phyloP scores from a whole-genome alignment of 192 early-diverging fungal genomes.

The Pilaira anomala region DNA sequence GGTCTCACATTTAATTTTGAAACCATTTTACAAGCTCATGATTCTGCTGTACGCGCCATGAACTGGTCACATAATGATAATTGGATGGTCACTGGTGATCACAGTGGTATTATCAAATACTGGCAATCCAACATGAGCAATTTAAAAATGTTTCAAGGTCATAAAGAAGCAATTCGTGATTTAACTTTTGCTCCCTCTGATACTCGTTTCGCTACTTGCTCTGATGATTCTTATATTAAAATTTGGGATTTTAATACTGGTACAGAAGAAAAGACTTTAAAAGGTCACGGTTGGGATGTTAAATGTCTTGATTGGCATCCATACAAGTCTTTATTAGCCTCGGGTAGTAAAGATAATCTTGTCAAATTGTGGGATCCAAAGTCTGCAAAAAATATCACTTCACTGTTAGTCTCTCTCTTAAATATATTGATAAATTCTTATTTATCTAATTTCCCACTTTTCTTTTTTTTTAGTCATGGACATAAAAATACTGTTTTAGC shows the following conservation, averaged over 20 bases:
- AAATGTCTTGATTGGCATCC: constrained; percentile 98
- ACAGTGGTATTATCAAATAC: constrained; percentile 92
- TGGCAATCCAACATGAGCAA: constrained; percentile 97
- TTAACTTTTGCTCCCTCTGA: constrained; percentile 90
- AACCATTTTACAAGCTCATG: constrained; percentile 94
- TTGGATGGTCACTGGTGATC: constrained; percentile 93
- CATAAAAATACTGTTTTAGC: constrained; percentile 92
- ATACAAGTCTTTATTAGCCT: constrained; percentile 85
- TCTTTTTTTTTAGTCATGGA: constrained; percentile 60
- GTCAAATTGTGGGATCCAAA: constrained; percentile 99
- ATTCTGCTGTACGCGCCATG: constrained; percentile 92
- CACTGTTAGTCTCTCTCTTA: constrained; percentile 55
- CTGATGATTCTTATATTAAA: constrained; percentile 93
- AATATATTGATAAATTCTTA: not conserved
- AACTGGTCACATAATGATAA: constrained; percentile 94
- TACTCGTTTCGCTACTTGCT: constrained; percentile 90
- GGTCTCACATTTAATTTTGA: constrained; percentile 98
- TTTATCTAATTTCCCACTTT: too few species aligned
- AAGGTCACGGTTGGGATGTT: constrained; percentile 96
- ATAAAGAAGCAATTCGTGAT: constrained; percentile 89
- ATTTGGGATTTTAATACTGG: constrained; percentile 93
- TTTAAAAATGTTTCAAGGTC: constrained; percentile 81
- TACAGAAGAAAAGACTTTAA: constrained; percentile 74
- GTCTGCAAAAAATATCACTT: constrained; percentile 77
- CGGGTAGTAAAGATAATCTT: constrained; percentile 92